phyloP scores from a whole-genome alignment of 1,284 basidiomycete genomes.

The Trametes pubescens region DNA sequence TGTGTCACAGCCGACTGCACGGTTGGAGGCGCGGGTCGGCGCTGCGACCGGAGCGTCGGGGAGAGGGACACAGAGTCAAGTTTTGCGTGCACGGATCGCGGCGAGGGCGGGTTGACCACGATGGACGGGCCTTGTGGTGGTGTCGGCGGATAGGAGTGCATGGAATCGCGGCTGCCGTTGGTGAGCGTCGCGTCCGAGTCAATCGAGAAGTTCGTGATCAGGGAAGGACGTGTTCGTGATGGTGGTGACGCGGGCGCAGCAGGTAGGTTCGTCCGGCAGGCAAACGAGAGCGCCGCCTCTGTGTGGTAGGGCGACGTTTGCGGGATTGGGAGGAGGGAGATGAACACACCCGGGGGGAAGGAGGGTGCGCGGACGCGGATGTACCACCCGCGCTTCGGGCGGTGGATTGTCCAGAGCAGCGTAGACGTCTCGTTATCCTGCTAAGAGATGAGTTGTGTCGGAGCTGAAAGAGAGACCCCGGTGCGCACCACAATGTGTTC shows the following conservation, averaged over 20 bases:
- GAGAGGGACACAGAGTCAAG: conserved; percentile 44
- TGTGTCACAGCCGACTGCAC: conserved; percentile 46
- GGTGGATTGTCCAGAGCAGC: conserved; percentile 76
- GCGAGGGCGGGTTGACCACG: conserved; percentile 54
- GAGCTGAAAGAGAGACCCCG: neutral
- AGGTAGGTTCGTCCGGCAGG: conserved; percentile 61
- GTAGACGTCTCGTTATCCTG: conserved; percentile 72
- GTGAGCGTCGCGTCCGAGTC: conserved; percentile 45
- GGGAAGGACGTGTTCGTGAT: conserved; percentile 6
- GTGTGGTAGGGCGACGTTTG: conserved; percentile 60
- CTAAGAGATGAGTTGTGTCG: neutral
- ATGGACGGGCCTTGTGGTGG: conserved; percentile 47
- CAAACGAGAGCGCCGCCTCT: conserved; percentile 69
- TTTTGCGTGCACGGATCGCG: conserved; percentile 49
- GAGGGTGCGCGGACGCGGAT: conserved; percentile 72
- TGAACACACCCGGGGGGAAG: conserved; percentile 70
- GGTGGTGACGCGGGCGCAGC: conserved; percentile 24
- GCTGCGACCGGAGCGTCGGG: conserved; percentile 8
- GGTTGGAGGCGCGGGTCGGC: conserved; percentile 9
- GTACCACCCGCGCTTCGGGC: conserved; percentile 82
- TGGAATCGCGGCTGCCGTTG: conserved; percentile 44
- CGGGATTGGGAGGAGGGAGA: conserved; percentile 67
- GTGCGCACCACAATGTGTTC: conserved; percentile 72
- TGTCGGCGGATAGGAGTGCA: conserved; percentile 75
- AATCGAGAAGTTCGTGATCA: conserved; percentile 36